Evolutionary conservation across 495 filamentous ascomycete species (phyloP).

Genomic region (Elasticomyces elasticus): DNA sequence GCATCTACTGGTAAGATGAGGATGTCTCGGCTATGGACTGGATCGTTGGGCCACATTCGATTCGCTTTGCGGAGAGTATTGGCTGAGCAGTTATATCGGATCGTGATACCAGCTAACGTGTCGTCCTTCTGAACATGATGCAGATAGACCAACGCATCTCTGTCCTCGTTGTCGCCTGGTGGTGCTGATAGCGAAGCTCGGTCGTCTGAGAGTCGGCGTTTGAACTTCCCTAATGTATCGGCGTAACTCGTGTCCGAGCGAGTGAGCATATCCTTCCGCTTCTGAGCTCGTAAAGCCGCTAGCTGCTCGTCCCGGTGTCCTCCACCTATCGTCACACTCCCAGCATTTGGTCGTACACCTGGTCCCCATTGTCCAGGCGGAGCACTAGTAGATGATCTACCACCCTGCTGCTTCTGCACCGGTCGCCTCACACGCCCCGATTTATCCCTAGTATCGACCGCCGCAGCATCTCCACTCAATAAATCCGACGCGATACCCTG

Average conservation of each 20-base stretch:
- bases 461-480: conserved; percentile 29
- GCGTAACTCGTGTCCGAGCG: conserved; percentile 42
- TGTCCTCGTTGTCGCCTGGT: conserved; percentile 43
- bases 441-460: conserved; percentile 26
- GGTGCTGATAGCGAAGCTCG: conserved; percentile 32
- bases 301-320: conserved; percentile 49
- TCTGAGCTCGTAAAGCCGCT: conserved; percentile 50
- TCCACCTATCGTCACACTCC: conserved; percentile 36
- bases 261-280: conserved; percentile 48
- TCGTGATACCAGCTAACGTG: conserved; percentile 79
- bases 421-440: conserved; percentile 36
- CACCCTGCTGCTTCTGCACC: conserved; percentile 20
- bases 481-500: conserved; percentile 36
- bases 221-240: conserved; percentile 41
- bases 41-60: conserved; percentile 86
- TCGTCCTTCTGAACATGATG: conserved; percentile 75
- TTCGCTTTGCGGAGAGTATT: conserved; percentile 78
- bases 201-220: conserved; percentile 52
- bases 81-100: conserved; percentile 75
- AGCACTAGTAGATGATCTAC: conserved; percentile 29
- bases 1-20: conserved; percentile 83
- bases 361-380: conserved; percentile 48
- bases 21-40: conserved; percentile 68
- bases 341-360: conserved; percentile 24
- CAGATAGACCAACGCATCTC: conserved; percentile 73